Percentiles rank a stretch among this genome's conserved stretches.
These are phyloP conservation scores for Nasturtium officinale DNA, from an alignment of 345 rosid genomes.

Conservation along the genomic window DNA sequence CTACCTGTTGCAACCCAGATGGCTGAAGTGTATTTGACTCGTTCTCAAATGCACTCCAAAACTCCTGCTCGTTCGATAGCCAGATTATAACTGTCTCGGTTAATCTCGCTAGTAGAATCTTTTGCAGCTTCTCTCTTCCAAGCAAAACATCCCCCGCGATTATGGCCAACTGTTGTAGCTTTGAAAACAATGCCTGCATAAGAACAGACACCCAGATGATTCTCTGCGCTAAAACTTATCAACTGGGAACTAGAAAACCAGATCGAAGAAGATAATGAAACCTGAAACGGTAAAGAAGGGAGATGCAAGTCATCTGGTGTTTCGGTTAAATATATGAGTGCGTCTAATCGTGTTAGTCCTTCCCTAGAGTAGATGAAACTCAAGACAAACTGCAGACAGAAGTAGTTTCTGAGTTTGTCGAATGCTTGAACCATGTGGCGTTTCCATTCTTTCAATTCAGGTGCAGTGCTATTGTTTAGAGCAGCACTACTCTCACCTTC, in stretches of 20 bases:
- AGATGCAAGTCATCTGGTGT: slow-evolving; percentile 68
- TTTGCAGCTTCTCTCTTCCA: slow-evolving; percentile 92
- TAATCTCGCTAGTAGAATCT: slow-evolving; percentile 85
- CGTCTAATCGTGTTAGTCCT: slow-evolving; percentile 76
- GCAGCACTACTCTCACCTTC: slow-evolving; percentile 49
- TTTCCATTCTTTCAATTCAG: slow-evolving; percentile 88
- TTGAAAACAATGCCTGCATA: slow-evolving; percentile 88
- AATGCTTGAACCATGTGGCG: slow-evolving; percentile 87
- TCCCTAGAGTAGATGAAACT: slow-evolving; percentile 94
- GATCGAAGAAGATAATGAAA: slow-evolving; percentile 22
- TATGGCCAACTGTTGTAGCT: slow-evolving; percentile 89
- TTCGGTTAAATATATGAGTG: slow-evolving; percentile 73
- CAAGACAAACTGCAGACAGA: slow-evolving; percentile 92
- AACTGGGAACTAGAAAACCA: slow-evolving; percentile 9
- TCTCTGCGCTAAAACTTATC: not conserved
- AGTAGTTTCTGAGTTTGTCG: slow-evolving; percentile 89
- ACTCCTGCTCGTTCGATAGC: slow-evolving; percentile 91
- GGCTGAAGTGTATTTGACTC: slow-evolving; percentile 72
- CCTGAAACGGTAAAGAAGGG: slow-evolving; percentile 98
- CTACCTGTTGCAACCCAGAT: slow-evolving; percentile 93
- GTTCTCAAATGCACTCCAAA: slow-evolving; percentile 92
- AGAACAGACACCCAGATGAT: slow-evolving; percentile 20
- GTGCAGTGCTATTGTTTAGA: slow-evolving; percentile 49
- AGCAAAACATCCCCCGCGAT: slow-evolving; percentile 93
- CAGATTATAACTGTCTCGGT: slow-evolving; percentile 96